Evolutionary conservation across 2,329 filamentous ascomycete species (phyloP), one percentile per base, ranked within the genome.

Genomic region (Podosphaera fusca): DNA sequence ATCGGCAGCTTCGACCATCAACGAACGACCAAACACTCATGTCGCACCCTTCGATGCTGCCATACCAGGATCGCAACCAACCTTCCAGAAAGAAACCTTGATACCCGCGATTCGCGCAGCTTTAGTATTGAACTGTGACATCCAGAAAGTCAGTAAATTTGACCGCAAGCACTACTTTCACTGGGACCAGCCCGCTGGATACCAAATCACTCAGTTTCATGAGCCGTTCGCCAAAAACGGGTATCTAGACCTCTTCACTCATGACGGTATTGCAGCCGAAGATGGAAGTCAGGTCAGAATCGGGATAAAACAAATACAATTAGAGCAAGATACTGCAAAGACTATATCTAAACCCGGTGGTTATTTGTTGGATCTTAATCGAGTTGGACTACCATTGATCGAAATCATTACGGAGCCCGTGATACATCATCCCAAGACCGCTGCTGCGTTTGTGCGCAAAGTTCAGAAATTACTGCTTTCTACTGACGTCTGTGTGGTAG

Each of bases 131-230:
- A 79, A 83, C 58, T 96, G 92, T 69, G 72, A 81, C 1, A 77
- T 96, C 56, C 84, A 94, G 66, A 73, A 71, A 1, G 75, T 79
- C 63, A 95, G 88, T 69, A 80, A 79, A 56, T 98, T 95, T 71
- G 92, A 98, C 69, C 78, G 92, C 61, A 98, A 98, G 69, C 92
- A 98, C 70, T 98, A 98, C 70, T 96, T 98, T 70, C 95, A 95
- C 73, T 94, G 92, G 79, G 92, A 98, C 69, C 92, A 98, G 69
- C 92, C 92, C 0, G 79, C 87, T 0, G 92, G 92, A 0, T 98
- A 98, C 69, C 92, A 98, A 69, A 94, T 98, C 61, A 98, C 92
- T 1, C 92, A 98, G 67, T 96, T 90, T 71, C 95, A 96, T 68
- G 73, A 80, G 58, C 80, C 81, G 0, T 80, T 84, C 62, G 81